Evolutionary conservation across 768 basidiomycete genomes (phyloP), one percentile per base, ranked within the genome.

Genomic region (Strobilomyces dryophilus): DNA sequence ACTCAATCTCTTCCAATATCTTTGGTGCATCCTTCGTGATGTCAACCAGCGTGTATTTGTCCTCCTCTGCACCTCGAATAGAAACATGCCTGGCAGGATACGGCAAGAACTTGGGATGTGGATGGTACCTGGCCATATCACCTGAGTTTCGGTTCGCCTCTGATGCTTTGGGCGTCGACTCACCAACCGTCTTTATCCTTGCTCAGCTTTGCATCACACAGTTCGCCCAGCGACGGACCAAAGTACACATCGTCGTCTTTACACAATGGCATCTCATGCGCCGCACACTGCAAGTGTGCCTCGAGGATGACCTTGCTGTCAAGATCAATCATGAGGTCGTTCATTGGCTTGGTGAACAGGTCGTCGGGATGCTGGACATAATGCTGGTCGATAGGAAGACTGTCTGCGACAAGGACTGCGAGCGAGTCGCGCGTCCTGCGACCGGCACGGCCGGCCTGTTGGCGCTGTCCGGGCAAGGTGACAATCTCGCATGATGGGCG

Each of bases 381-480:
- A 63, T 92, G 80, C 59, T 81, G 80, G 65, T 93, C 92, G 41
- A 90, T 74, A 3, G 89, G 84, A 37, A 81, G 74, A 37, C 72
- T 65, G 48, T 90, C 88, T 12, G 84, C 79, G 7, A 95, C 78
- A 37, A 89, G 77, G 50, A 93, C 74, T 0, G 85, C 83, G 24
- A 95, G 75, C 21, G 91, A 84, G 63, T 94, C 92, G 24, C 83
- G 83, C 48, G 85, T 76, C 49, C 93, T 76, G 43, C 93, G 82
- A 1, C 92, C 92, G 11, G 91, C 92, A 60, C 92, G 77, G 32
- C 93, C 92, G 14, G 87, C 83, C 80, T 95, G 92, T 74, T 95
- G 93, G 37, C 87, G 78, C 91, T 93, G 59, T 5, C 32, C 8
- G 31, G 26, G 18, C 31, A 12, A 36, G 29, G 8, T 39, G n/a